These are phyloP conservation scores for Zymoseptoria tritici DNA, from an alignment of 2,329 filamentous ascomycete genomes.

Conservation along the genomic window DNA sequence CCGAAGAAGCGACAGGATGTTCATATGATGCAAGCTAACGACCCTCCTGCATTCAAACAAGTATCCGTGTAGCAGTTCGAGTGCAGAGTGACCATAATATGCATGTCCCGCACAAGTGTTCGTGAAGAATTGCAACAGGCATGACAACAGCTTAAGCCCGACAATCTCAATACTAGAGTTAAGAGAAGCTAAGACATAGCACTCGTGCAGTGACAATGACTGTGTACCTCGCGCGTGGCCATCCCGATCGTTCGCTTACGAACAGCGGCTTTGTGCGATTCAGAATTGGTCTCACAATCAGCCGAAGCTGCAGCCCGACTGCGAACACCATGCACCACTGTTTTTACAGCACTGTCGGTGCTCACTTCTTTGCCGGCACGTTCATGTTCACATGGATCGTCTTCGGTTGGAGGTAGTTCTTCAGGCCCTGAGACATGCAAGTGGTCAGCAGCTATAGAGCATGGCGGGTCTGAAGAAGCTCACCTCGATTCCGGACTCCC, in stretches of 20 bases:
- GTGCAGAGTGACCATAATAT: not conserved
- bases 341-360: not conserved
- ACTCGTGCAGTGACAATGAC: not conserved
- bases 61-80: not conserved
- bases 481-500: slow-evolving; percentile 7
- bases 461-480: not conserved
- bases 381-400: slow-evolving; percentile 33
- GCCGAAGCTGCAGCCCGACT: not conserved
- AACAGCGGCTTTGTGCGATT: not conserved
- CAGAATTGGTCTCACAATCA: not conserved
- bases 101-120: too few relatives aligned
- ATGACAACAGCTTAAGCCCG: too few relatives aligned
- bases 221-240: not conserved
- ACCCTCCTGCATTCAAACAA: not conserved
- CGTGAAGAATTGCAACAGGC: too few relatives aligned
- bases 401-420: slow-evolving; percentile 24
- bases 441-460: not conserved
- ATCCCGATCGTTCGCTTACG: not conserved
- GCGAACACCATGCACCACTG: not conserved
- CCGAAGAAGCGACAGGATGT: not conserved
- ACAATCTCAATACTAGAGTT: too few relatives aligned
- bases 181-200: too few relatives aligned
- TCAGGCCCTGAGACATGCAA: slow-evolving; percentile 8
- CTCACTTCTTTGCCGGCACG: slow-evolving; percentile 1
- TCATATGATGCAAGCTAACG: not conserved